A percentile compares a stretch with the other conserved stretches of the same genome.
These are phyloP conservation scores for Evansstolkia leycettana DNA, from an alignment of 495 filamentous ascomycete genomes.

Conservation along the genomic window DNA sequence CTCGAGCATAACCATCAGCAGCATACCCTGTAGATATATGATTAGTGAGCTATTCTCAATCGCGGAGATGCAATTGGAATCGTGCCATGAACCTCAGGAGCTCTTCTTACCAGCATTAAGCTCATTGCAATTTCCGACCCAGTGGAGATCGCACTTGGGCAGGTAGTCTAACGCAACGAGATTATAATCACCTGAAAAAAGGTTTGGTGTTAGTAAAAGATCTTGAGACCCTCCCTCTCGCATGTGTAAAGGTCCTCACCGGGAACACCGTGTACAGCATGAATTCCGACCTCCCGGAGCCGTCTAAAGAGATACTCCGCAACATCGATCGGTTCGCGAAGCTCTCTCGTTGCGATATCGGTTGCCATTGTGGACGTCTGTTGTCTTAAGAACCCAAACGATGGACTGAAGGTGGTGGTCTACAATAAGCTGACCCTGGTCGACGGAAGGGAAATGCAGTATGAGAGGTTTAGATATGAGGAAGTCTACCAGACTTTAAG, in stretches of 20 bases:
- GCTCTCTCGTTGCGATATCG: slow-evolving; percentile 41
- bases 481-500: no score
- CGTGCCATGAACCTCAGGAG: no score
- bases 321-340: slow-evolving; percentile 43
- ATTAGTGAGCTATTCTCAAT: neutral
- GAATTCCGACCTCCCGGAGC: slow-evolving; percentile 48
- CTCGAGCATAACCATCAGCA: slow-evolving; percentile 58
- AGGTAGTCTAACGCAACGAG: slow-evolving; percentile 50
- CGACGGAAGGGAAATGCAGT: no score
- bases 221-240: neutral
- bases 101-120: slow-evolving; percentile 49
- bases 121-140: slow-evolving; percentile 63
- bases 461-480: no score
- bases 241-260: slow-evolving; percentile 28
- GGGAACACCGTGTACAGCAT: slow-evolving; percentile 52
- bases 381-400: no score
- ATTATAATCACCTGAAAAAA: slow-evolving; percentile 28
- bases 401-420: no score
- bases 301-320: slow-evolving; percentile 53
- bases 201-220: neutral
- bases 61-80: neutral
- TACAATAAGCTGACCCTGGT: no score
- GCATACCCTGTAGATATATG: slow-evolving; percentile 46
- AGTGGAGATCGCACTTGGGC: slow-evolving; percentile 42
- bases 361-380: slow-evolving; percentile 23